Conservation (phyloP, 495 filamentous ascomycete species). For the Alectoria sarmentosa region DNA sequence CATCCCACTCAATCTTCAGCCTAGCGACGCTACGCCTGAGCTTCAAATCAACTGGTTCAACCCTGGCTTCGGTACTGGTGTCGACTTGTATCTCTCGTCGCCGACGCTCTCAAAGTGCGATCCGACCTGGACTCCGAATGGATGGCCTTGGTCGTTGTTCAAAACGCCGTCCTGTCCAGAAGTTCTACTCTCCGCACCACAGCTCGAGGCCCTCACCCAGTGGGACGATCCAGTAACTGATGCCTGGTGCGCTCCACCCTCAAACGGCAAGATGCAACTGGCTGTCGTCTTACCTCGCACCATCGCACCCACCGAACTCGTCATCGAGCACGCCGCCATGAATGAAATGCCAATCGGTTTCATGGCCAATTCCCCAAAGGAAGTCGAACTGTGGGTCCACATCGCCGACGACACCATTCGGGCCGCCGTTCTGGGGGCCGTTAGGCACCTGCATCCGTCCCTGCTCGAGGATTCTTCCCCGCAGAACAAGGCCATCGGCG, state of each 20-base stretch:
- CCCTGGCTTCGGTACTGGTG: slow-evolving; percentile 5
- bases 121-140: slow-evolving; percentile 5
- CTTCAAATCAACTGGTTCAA: slow-evolving; percentile 21
- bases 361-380: slow-evolving; percentile 34
- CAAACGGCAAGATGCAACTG: slow-evolving; percentile 37
- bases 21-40: neutral
- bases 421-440: neutral
- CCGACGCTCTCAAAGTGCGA: slow-evolving; percentile 15
- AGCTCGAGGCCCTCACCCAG: slow-evolving; percentile 28
- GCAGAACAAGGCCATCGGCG: slow-evolving; percentile 3
- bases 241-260: slow-evolving; percentile 40
- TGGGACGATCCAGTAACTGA: slow-evolving; percentile 42
- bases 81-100: slow-evolving; percentile 17
- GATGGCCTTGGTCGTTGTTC: slow-evolving; percentile 4
- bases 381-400: slow-evolving; percentile 42
- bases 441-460: neutral
- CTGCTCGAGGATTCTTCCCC: slow-evolving; percentile 13
- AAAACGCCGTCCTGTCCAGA: neutral
- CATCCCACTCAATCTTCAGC: neutral
- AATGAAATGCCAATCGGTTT: slow-evolving; percentile 30
- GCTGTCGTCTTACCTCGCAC: slow-evolving; percentile 30
- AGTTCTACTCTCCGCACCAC: neutral
- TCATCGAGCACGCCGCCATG: slow-evolving; percentile 42
- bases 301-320: slow-evolving; percentile 41
- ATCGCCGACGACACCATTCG: slow-evolving; percentile 14